Evolutionary conservation across 768 basidiomycete species (phyloP), one percentile per base, ranked within the genome.

Genomic region (Pulveroboletus sp.): DNA sequence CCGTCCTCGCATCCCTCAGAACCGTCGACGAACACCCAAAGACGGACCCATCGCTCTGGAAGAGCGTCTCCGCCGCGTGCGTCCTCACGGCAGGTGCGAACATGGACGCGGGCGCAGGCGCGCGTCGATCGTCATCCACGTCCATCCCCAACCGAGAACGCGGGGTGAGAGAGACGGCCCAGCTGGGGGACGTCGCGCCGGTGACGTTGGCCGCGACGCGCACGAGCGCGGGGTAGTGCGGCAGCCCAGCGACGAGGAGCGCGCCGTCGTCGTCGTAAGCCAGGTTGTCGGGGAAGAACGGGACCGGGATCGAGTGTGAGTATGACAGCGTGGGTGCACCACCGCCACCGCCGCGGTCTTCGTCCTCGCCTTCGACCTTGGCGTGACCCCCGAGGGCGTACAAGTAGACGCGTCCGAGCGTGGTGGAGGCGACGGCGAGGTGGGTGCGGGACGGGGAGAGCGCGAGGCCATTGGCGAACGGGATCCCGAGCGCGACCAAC

Each of bases 391-490:
- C 65, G 24, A 83, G 75, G 34, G 68, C 55, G 69, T 83, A 88
- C 48, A 86, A 60, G 45, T 68, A 57, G 36, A 88, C 68, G 38
- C 71, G 54, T 43, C 67, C 71, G 22, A 74, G 60, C 2, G 81
- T 69, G 30, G 79, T 79, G 2, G 81, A 75, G 3, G 80, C 78
- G 20, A 89, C 60, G 3, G 84, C 87, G 22, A 86, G 69, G 29
- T 76, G 69, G 2, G 65, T 59, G 2, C 74, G 75, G 1, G 68
- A 60, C 1, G 74, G 76, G 1, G 84, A 83, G 35, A 87, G 55
- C 0, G 85, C 73, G 49, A 89, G 55, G 17, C 87, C 87, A 56
- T 89, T 89, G 4, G 86, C 70, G 63, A 87, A 88, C 1, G 86
- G 67, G 13, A 86, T 63, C 45, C 79, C 78, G 3, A 70, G 59